These are phyloP conservation scores for Phytophthora niederhauseri DNA, from an alignment of 352 stramenopile species.

Conservation along the genomic window DNA sequence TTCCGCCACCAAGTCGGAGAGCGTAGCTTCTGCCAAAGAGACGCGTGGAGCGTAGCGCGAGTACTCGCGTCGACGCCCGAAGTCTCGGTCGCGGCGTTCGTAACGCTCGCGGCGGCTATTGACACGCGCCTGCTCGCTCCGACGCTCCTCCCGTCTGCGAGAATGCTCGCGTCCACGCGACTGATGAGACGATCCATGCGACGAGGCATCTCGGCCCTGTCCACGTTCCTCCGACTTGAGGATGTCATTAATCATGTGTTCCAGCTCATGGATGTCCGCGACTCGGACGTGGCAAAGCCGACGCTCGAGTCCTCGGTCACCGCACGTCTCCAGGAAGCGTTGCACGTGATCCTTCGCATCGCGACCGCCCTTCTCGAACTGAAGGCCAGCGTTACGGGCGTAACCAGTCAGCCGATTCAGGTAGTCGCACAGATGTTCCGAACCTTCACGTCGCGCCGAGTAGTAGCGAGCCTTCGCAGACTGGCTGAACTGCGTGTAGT, in stretches of 20 bases:
- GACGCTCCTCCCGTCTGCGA: neutral
- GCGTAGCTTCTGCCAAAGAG: too few species aligned
- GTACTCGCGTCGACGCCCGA: too few species aligned
- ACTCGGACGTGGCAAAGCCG: neutral
- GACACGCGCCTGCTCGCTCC: too few species aligned
- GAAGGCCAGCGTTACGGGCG: neutral
- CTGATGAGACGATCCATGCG: neutral
- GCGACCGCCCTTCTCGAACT: neutral
- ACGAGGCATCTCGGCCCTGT: too few species aligned
- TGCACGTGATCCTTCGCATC: neutral
- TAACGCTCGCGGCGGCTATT: too few species aligned
- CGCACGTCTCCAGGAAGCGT: neutral
- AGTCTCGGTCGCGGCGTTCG: too few species aligned
- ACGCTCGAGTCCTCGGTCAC: neutral
- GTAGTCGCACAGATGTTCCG: slow-evolving; percentile 7
- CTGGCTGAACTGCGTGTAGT: too few species aligned
- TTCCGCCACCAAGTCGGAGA: too few species aligned
- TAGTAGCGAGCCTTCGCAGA: neutral
- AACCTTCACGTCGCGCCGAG: neutral
- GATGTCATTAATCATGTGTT: neutral
- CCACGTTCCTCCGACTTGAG: neutral
- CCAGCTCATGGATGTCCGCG: neutral
- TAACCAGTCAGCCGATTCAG: slow-evolving; percentile 2
- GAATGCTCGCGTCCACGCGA: neutral
- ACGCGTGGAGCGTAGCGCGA: too few species aligned